Conservation (phyloP, 345 rosid genomes). For the Jatropha curcas region DNA sequence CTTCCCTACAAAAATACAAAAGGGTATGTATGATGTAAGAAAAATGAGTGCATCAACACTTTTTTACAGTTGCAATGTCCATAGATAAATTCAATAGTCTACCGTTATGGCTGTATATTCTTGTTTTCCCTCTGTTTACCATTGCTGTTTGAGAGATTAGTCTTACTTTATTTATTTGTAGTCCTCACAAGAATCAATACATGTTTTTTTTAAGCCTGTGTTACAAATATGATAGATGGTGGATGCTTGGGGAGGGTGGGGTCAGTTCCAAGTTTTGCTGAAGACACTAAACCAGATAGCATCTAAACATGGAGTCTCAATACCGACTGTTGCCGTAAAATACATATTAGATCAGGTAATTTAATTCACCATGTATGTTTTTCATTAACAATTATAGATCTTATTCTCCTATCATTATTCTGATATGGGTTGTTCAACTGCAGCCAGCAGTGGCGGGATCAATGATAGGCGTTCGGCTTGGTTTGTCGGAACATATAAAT, state of each 20-base stretch:
- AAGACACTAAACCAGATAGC: slow-evolving; percentile 65
- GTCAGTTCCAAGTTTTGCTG: slow-evolving; percentile 74
- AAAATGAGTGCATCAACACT: not conserved
- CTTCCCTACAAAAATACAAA: slow-evolving; percentile 93
- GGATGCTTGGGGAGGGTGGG: slow-evolving; percentile 99
- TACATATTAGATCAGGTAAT: slow-evolving; percentile 80
- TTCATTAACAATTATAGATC: not conserved
- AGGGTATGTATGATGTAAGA: slow-evolving; percentile 55
- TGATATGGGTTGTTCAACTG: slow-evolving; percentile 8
- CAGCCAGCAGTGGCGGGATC: slow-evolving; percentile 94
- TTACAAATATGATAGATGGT: slow-evolving; percentile 58
- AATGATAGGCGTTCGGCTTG: slow-evolving; percentile 90
- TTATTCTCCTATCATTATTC: not conserved
- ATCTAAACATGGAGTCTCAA: slow-evolving; percentile 79
- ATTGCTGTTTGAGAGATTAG: too few relatives aligned
- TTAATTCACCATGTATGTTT: not conserved
- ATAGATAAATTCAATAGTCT: too few relatives aligned
- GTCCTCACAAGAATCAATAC: too few relatives aligned
- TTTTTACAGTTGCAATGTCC: too few relatives aligned
- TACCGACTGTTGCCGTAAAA: slow-evolving; percentile 85
- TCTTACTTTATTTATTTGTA: too few relatives aligned
- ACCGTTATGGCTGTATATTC: too few relatives aligned
- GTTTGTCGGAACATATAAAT: slow-evolving; percentile 71
- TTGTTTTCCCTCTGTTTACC: too few relatives aligned
- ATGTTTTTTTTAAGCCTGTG: not conserved